Base-by-base conservation (phyloP, 2,329 filamentous ascomycete genomes). In the Blastomyces silverae region DNA sequence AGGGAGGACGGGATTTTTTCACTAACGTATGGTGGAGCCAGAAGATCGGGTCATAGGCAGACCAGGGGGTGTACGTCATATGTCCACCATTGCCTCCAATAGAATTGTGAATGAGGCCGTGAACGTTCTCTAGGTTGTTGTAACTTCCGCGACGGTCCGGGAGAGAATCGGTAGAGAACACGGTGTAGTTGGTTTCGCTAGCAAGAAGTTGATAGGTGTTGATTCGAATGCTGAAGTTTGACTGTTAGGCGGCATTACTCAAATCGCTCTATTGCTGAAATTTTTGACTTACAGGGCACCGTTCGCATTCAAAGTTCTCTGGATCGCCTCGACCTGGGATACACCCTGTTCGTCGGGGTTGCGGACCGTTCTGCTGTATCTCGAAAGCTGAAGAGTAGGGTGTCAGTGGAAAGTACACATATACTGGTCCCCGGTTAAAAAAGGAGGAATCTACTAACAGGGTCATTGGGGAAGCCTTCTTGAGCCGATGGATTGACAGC, bases 1-100 rank as follows among this genome's bases (percentile, higher is more conserved):
- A 37, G 28, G 37, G 17, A 25, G 13, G 20, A 25, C 28, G 3
- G 31, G 15, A 22, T 10, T 50, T 22, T 25, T 42, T 42, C 17
- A 70, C 77, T 66, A 68, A 79, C 78, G 75, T 70, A 70, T 93
- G 90, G 71, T 93, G 89, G 10, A 93, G 77, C 77, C 88, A 90
- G 76, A 93, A 92, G 15, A 90, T 78, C 0, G 90, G 90, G 72
- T 95, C 91, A 72, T 91, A 95, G 0, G 88, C 84, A 1, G 90
- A 89, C 69, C 89, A 88, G 22, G 86, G 85, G 42, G 87, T 85
- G 74, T 85, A 89, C 53, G 83, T 85, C 84, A 89, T 89, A 70
- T 91, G 88, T 1, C 89, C 88, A 46, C 82, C 81, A 65, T 77
- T 74, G 63, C 83, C 77, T 42, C 84, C 89, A 3, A 83, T 80